Base-by-base conservation (phyloP, 1,284 basidiomycete species). In the Fomitopsis pinicola region DNA sequence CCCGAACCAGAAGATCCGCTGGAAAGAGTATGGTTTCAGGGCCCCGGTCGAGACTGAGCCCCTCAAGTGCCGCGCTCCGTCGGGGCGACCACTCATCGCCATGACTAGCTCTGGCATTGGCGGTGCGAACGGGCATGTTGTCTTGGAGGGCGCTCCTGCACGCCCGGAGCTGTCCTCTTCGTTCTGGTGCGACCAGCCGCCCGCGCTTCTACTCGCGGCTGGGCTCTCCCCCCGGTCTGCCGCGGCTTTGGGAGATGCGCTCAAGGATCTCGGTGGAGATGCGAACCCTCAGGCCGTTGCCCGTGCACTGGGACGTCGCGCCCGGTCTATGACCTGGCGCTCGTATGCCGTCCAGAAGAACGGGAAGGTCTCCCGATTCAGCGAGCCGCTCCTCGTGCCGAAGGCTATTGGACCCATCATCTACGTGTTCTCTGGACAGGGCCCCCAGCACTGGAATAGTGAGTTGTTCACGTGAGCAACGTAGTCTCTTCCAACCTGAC, bases 101-200 rank as follows among this genome's bases (percentile, higher is more conserved):
- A 74, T 82, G 38, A 71, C 73, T 0, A 76, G 78, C 64, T 78
- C 75, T 15, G 80, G 80, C 4, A 79, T 82, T 46, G 78, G 79
- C 9, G 80, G 80, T 12, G 69, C 73, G 7, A 79, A 77, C 59
- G 79, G 74, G 5, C 77, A 80, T 58, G 71, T 68, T 42, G 71
- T 81, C 22, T 53, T 80, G 3, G 72, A 80, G 66, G 68, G 68
- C 35, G 71, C 76, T 0, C 75, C 77, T 17, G 44, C 35, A 30
- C 10, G 19, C 1, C 3, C 33, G 10, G 30, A 19, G n/a, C 6
- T 40, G 10, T 22, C 54, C 15, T 48, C 59, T 19, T 55, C 57
- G 14, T 58, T 58, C 35, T 58, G 57, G 57, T 36, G 57, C n/a
- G 42, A 22, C 10, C 8, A 36, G 12, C 33, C 57, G 8, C 72